These are phyloP conservation scores for Starmerella bombi DNA, from an alignment of 805 yeast genomes.

Conservation along the genomic window DNA sequence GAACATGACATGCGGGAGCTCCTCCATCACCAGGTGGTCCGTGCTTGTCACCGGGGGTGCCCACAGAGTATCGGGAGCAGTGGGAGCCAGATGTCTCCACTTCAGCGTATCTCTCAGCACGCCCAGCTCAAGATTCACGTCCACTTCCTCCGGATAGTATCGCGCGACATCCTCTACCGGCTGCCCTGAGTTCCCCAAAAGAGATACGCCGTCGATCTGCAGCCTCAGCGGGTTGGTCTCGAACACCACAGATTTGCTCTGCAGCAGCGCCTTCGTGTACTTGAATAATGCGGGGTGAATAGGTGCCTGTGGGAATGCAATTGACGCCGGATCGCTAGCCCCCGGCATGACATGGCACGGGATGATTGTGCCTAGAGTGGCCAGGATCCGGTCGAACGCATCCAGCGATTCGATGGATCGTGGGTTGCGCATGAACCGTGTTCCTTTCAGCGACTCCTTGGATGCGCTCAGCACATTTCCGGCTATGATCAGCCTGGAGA, in stretches of 20 bases:
- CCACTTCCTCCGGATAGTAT: conserved; percentile 31
- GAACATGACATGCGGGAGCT: conserved; percentile 75
- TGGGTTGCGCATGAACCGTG: conserved; percentile 17
- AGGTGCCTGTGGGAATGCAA: conserved; percentile 78
- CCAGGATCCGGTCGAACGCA: conserved; percentile 43
- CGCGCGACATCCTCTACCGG: conserved; percentile 64
- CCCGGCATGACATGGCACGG: conserved; percentile 82
- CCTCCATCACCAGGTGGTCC: conserved; percentile 69
- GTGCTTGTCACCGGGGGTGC: conserved; percentile 64
- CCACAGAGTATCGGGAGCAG: conserved; percentile 91
- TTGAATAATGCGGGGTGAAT: conserved; percentile 65
- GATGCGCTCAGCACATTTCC: conserved; percentile 49
- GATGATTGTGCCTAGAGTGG: conserved; percentile 42
- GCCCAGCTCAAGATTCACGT: conserved; percentile 29
- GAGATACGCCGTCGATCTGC: conserved; percentile 33
- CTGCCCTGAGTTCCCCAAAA: conserved; percentile 76
- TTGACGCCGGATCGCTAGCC: conserved; percentile 66
- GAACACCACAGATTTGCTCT: conserved; percentile 31
- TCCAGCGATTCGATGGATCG: conserved; percentile 13
- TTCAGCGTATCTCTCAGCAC: conserved; percentile 53
- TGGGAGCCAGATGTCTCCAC: conserved; percentile 85
- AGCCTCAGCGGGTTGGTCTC: conserved; percentile 64
- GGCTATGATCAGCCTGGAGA: conserved; percentile 47
- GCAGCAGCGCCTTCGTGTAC: conserved; percentile 33
- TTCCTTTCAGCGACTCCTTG: conserved; percentile 15